phyloP scores from a whole-genome alignment of 495 filamentous ascomycete species.

The Penicillium silybi region DNA sequence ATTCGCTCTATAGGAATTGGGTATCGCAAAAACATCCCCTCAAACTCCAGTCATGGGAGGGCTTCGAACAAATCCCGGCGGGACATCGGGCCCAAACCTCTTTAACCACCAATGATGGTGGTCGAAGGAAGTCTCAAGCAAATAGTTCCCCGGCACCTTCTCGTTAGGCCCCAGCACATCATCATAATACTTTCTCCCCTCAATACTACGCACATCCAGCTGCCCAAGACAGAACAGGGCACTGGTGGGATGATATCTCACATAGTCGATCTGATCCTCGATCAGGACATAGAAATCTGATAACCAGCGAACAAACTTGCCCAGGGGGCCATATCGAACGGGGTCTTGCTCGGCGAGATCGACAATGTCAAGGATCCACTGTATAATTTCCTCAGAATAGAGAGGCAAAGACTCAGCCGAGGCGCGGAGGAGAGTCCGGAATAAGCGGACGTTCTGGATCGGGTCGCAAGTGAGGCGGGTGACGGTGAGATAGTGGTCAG shows the following conservation, averaged over 20 bases:
- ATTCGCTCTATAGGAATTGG: neutral
- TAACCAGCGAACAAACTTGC: constrained; percentile 32
- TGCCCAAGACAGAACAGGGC: constrained; percentile 29
- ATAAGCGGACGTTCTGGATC: constrained; percentile 21
- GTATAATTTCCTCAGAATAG: constrained; percentile 29
- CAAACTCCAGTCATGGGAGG: neutral
- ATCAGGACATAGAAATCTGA: constrained; percentile 33
- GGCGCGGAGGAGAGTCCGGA: constrained; percentile 34
- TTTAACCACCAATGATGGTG: constrained; percentile 7
- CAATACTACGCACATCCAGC: constrained; percentile 17
- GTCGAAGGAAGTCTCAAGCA: constrained; percentile 20
- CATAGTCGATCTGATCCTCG: constrained; percentile 22
- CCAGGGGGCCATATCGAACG: neutral
- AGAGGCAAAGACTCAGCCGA: constrained; percentile 39
- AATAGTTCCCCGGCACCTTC: constrained; percentile 20
- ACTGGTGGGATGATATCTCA: neutral
- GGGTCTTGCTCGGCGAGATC: neutral
- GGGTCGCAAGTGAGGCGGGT: constrained; percentile 17
- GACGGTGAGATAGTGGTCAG: constrained; percentile 29
- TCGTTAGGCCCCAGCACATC: constrained; percentile 21
- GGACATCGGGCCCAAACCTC: neutral
- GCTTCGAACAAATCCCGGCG: neutral
- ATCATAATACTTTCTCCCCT: constrained; percentile 24
- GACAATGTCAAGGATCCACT: constrained; percentile 33
- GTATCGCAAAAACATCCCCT: neutral